Conservation (phyloP, 176 grass and related monocot species). For the Triticum turgidum region DNA sequence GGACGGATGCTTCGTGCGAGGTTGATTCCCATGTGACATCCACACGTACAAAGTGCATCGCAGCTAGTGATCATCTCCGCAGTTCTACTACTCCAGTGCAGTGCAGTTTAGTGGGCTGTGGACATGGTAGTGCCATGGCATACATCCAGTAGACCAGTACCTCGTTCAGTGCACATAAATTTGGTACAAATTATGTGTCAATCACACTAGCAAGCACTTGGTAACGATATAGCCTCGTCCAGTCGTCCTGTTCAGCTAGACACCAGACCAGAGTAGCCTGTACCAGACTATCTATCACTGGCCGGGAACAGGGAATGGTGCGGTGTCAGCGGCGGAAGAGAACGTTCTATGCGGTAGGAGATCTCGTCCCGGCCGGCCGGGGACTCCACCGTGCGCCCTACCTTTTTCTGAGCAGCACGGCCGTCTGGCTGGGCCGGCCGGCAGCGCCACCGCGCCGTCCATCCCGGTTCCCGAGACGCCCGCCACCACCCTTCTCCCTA, state of each 20-base stretch:
- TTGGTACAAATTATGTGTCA: neutral
- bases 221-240: neutral
- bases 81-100: neutral
- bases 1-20: slow-evolving; percentile 7
- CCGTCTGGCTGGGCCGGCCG: neutral
- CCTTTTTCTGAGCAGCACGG: slow-evolving; percentile 5
- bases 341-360: slow-evolving; percentile 24
- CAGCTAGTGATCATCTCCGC: neutral
- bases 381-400: slow-evolving; percentile 18
- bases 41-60: slow-evolving; percentile 5
- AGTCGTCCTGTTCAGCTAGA: neutral
- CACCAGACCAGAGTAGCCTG: neutral
- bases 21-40: slow-evolving; percentile 41
- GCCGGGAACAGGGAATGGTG: neutral
- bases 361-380: neutral
- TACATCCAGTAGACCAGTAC: neutral
- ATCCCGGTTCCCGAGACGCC: slow-evolving; percentile 33
- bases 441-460: slow-evolving; percentile 17
- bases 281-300: neutral
- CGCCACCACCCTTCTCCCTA: slow-evolving; percentile 19
- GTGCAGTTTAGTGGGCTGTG: neutral
- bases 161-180: neutral
- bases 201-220: neutral
- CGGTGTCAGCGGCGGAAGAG: slow-evolving; percentile 18
- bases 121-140: neutral